Percentiles rank a stretch among this genome's conserved stretches.
phyloP scores from a whole-genome alignment of 495 filamentous ascomycete genomes.

The Daldinia caldariorum region DNA sequence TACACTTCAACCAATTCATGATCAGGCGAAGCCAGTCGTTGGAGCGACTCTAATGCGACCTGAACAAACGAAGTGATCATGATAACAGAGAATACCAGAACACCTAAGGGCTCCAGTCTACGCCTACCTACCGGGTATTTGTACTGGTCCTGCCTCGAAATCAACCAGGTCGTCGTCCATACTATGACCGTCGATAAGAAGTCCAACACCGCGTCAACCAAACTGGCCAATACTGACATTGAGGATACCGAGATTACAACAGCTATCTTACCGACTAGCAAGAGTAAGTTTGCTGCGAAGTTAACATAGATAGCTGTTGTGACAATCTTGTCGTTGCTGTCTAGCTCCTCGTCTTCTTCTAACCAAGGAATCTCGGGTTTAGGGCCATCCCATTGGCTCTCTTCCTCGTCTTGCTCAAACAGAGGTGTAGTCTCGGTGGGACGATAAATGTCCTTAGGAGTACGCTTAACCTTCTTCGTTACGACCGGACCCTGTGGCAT shows the following conservation, averaged over 20 bases:
- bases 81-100: slow-evolving; percentile 82
- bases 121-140: slow-evolving; percentile 84
- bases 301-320: slow-evolving; percentile 86
- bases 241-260: slow-evolving; percentile 83
- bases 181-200: slow-evolving; percentile 89
- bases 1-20: slow-evolving; percentile 75
- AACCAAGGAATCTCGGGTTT: slow-evolving; percentile 63
- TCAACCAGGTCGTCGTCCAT: slow-evolving; percentile 81
- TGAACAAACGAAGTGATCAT: slow-evolving; percentile 92
- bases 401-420: slow-evolving; percentile 55
- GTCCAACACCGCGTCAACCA: slow-evolving; percentile 89
- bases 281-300: slow-evolving; percentile 79
- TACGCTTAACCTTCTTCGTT: slow-evolving; percentile 71
- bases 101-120: slow-evolving; percentile 77
- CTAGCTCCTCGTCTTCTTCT: slow-evolving; percentile 65
- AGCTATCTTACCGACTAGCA: slow-evolving; percentile 81
- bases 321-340: slow-evolving; percentile 73
- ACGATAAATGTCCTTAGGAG: slow-evolving; percentile 83
- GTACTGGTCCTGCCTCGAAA: slow-evolving; percentile 78
- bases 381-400: slow-evolving; percentile 42
- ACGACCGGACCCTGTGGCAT: not conserved
- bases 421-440: slow-evolving; percentile 75
- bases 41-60: slow-evolving; percentile 76
- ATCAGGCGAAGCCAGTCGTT: slow-evolving; percentile 70
- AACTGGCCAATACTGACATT: slow-evolving; percentile 85